Base-by-base conservation (phyloP, 495 filamentous ascomycete genomes). In the Talaromyces liani region DNA sequence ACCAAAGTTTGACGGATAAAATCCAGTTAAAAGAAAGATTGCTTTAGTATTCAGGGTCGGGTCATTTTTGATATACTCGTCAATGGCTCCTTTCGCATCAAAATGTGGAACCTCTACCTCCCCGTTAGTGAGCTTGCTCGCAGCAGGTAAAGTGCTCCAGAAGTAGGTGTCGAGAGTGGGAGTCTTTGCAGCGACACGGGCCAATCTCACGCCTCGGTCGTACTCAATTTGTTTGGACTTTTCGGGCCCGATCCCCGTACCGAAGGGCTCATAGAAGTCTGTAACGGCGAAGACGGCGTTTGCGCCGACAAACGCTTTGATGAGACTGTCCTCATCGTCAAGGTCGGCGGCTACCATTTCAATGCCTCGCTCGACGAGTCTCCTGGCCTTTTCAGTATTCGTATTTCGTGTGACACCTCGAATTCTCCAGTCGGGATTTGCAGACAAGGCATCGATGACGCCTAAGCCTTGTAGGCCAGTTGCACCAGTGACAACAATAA, bases 241-340 rank as follows among this genome's bases (percentile, higher is more conserved):
- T 63, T 69, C 27, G 20, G 62, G 62, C 63, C 62, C 64, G 72
- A 73, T 14, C 27, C 53, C 53, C 10, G 53, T 56, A 6, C 53
- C 53, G 12, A 56, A 56, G 27, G 67, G 36, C 3, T 49, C 61
- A 71, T 70, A 79, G 71, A 82, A 85, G 62, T 85, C 79, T 3
- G 80, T 84, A 33, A 77, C 72, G 47, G 68, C 73, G 68, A 82
- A 86, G 67, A 84, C 79, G 36, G 68, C 75, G 29, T 71, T 68
- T 6, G 81, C 79, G 24, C 77, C 81, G 0, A 69, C 31, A 65
- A 85, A 79, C 20, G 80, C 82, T 14, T 63, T 33, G 9, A 65
- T 65, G 6, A 86, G 72, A 5, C 74, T 75, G 0, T 64, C 66
- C 16, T 70, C 65, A 39, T 80, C 71, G 59, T 79, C 70, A 7